A percentile compares a stretch with the other conserved stretches of the same genome.
phyloP scores from a whole-genome alignment of 768 basidiomycete species.

The Suillus spraguei region DNA sequence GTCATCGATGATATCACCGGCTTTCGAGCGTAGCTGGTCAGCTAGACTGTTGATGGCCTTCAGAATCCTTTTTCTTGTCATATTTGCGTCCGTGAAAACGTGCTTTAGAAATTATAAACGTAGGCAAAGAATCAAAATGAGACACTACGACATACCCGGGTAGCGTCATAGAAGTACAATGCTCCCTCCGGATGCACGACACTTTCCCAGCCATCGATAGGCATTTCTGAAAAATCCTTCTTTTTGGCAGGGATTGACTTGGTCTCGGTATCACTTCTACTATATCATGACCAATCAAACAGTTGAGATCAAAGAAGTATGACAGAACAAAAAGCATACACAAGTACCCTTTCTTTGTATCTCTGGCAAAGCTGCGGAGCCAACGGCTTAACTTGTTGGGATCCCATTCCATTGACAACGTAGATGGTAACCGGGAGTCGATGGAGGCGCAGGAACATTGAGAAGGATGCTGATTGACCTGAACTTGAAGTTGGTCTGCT shows the following conservation, averaged over 20 bases:
- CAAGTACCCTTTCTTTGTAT: background rate
- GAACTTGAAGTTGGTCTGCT: background rate
- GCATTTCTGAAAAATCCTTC: background rate
- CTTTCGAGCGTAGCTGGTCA: background rate
- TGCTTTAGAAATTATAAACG: background rate
- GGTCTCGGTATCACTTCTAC: background rate
- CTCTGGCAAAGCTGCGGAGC: slow-evolving; percentile 1
- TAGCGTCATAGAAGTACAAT: background rate
- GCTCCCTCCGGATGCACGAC: slow-evolving; percentile 12
- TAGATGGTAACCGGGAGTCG: background rate
- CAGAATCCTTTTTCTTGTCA: background rate
- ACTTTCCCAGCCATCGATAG: background rate
- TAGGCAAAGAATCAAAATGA: background rate
- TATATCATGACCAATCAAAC: background rate
- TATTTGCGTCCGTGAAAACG: slow-evolving; percentile 11
- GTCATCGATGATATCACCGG: background rate
- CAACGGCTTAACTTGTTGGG: background rate
- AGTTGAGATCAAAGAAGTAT: background rate
- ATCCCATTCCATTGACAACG: background rate
- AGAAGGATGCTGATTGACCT: background rate
- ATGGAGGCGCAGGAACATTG: background rate
- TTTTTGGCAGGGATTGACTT: slow-evolving; percentile 4
- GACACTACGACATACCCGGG: background rate
- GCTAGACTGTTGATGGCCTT: background rate
- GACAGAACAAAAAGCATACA: slow-evolving; percentile 2